Evolutionary conservation across 2,329 filamentous ascomycete genomes (phyloP), one percentile per base, ranked within the genome.

Genomic region (Fusarium subglutinans): DNA sequence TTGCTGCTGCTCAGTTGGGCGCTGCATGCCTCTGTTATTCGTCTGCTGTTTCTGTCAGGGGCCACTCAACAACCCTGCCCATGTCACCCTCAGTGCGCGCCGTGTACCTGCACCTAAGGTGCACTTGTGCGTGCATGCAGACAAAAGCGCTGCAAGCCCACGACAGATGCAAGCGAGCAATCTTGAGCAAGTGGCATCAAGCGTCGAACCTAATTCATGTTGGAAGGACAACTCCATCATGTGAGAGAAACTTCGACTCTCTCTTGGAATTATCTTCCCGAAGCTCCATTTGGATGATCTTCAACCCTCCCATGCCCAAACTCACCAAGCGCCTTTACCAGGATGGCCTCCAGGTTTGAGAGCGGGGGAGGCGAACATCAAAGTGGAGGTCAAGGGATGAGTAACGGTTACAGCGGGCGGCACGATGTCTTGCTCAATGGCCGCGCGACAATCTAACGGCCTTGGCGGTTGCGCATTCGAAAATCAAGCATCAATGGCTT

Each of bases 31-130:
- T 64, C 54, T 72, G 62, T 61, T 66, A 78, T 78, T 77, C 71
- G 76, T 66, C 65, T 68, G 63, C 62, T 76, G 76, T 77, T 76
- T 77, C 72, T 69, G 55, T 53, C 56, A 41, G 66, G 58, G 58
- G 44, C 65, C 63, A 67, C 59, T 40, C 18, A 51, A 18, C 44
- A 75, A 64, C 67, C 70, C 61, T 63, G 63, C 50, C 72, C 65
- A 69, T 74, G 75, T 69, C 69, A 62, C 58, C 38, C 64, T 69
- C 64, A 66, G 63, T 63, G 55, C 66, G 22, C 57, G 43, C 57
- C 72, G 74, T 77, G 72, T 78, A 78, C 76, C 76, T 78, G 73
- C 73, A 77, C 75, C 69, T 70, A 70, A 71, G 66, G 62, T 55
- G 55, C 75, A 76, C 75, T 75, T 74, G 33, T 35, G 33, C 33